Evolutionary conservation across 768 basidiomycete species (phyloP), one percentile per base, ranked within the genome.

Genomic region (Russula vinacea): DNA sequence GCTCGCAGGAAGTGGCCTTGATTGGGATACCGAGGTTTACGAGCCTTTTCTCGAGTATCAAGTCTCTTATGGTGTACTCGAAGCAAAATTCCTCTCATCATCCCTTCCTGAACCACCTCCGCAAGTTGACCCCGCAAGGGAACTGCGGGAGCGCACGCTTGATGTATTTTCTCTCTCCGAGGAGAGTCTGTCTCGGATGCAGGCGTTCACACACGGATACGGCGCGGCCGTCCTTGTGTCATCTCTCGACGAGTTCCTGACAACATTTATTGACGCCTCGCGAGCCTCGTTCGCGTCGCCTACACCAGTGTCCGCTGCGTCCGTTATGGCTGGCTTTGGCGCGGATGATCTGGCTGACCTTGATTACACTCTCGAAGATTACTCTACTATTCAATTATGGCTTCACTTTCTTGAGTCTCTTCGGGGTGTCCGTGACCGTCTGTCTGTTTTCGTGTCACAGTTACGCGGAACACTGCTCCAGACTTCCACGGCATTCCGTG

Each of bases 1-100:
- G 47, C 60, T 56, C 29, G 37, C 62, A 62, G 59, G 66, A 47
- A 62, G 57, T 17, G 62, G 60, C 7, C 60, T 68, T 68, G 86
- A 88, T 62, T 98, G 97, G 97, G 94, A 98, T 70, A 88, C 87
- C 60, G 87, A 89, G 56, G 78, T 99, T 17, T 97, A 94, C 73
- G 94, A 95, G 72, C 93, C 96, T 2, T 98, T 98, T 77, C 80
- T 96, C 29, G 91, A 95, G 70, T 88, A 89, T 66, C 96, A 98
- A 70, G 79, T 84, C 19, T 89, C 95, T 60, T 98, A 98, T 74
- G 83, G 84, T 0, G 76, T 80, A 1, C 78, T 97, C 39, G 97
- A 99, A 74, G 80, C 82, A 40, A 83, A 85, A 8, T 80, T 85
- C 56, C 76, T 98, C 60, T 82, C 86, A 32, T 80, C 84, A 53